Evolutionary conservation across 2,329 filamentous ascomycete genomes (phyloP).

Genomic region (Beauveria australis): DNA sequence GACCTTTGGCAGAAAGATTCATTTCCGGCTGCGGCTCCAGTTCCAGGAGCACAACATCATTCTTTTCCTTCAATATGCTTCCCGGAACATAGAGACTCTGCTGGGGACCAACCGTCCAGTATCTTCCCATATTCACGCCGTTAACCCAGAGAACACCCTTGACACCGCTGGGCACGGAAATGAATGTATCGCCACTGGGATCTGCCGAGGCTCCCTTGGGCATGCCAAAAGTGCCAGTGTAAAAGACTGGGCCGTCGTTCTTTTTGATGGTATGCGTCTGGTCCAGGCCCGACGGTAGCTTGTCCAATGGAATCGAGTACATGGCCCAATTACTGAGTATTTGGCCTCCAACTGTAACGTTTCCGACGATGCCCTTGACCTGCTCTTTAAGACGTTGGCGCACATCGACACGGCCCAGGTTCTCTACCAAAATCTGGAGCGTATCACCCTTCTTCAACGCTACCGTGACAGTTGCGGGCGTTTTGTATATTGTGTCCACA

Average conservation of each 20-base stretch:
- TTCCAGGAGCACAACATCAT: slow-evolving; percentile 35
- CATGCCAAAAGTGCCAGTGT: slow-evolving; percentile 21
- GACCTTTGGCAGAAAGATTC: slow-evolving; percentile 4
- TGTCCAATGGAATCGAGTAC: slow-evolving; percentile 23
- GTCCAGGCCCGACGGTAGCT: not conserved
- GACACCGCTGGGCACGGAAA: slow-evolving; percentile 30
- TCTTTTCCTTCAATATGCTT: slow-evolving; percentile 26
- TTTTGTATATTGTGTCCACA: slow-evolving; percentile 36
- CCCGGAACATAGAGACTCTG: slow-evolving; percentile 39
- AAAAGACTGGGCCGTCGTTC: slow-evolving; percentile 11
- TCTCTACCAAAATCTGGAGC: slow-evolving; percentile 38
- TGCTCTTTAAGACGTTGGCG: slow-evolving; percentile 34
- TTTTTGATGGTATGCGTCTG: not conserved
- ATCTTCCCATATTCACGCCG: slow-evolving; percentile 35
- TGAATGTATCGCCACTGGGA: slow-evolving; percentile 26
- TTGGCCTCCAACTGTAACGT: slow-evolving; percentile 30
- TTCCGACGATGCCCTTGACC: slow-evolving; percentile 35
- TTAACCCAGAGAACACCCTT: slow-evolving; percentile 41
- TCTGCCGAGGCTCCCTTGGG: slow-evolving; percentile 11
- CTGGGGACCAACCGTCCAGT: slow-evolving; percentile 39
- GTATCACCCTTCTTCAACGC: slow-evolving; percentile 29
- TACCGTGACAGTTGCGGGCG: slow-evolving; percentile 29
- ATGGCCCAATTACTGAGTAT: slow-evolving; percentile 31
- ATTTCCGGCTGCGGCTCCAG: slow-evolving; percentile 27
- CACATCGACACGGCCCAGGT: slow-evolving; percentile 42